phyloP scores from a whole-genome alignment of 495 filamentous ascomycete species.

The Penicillium verhagenii region DNA sequence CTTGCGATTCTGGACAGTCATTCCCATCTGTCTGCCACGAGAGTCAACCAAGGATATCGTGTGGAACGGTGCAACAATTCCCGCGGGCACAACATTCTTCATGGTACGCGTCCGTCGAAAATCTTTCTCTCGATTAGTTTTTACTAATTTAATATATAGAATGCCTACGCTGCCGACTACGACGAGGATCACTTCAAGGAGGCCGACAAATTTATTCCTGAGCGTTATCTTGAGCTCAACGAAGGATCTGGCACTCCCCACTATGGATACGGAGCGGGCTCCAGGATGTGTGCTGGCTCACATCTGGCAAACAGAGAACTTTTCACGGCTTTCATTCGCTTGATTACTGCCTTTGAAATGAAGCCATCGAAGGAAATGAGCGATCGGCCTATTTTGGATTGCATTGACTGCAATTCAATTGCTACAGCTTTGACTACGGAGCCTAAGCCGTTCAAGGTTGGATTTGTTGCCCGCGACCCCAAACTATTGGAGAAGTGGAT shows the following conservation, averaged over 20 bases:
- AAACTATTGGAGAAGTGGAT: conserved; percentile 50
- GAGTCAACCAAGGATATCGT: conserved; percentile 62
- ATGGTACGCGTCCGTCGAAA: conserved; percentile 43
- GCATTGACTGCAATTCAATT: conserved; percentile 61
- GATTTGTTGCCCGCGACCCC: conserved; percentile 49
- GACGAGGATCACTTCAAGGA: conserved; percentile 64
- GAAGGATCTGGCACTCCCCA: conserved; percentile 64
- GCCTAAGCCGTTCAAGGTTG: conserved; percentile 67
- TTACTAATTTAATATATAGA: conserved; percentile 32
- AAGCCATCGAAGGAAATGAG: conserved; percentile 32
- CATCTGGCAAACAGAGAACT: conserved; percentile 67
- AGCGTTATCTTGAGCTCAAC: conserved; percentile 60
- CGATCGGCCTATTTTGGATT: conserved; percentile 57
- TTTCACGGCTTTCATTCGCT: conserved; percentile 65
- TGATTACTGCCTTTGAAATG: conserved; percentile 65
- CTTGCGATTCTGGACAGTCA: conserved; percentile 71
- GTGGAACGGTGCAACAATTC: conserved; percentile 58
- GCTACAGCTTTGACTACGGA: conserved; percentile 67
- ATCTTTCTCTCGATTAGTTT: neutral
- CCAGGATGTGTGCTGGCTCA: conserved; percentile 71
- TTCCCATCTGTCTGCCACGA: conserved; percentile 68
- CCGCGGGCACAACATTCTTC: conserved; percentile 64
- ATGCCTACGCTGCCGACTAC: conserved; percentile 69
- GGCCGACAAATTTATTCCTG: conserved; percentile 57
- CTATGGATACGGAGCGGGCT: conserved; percentile 68